Conservation (phyloP, 1,284 basidiomycete species). For the Serendipita sp. region DNA sequence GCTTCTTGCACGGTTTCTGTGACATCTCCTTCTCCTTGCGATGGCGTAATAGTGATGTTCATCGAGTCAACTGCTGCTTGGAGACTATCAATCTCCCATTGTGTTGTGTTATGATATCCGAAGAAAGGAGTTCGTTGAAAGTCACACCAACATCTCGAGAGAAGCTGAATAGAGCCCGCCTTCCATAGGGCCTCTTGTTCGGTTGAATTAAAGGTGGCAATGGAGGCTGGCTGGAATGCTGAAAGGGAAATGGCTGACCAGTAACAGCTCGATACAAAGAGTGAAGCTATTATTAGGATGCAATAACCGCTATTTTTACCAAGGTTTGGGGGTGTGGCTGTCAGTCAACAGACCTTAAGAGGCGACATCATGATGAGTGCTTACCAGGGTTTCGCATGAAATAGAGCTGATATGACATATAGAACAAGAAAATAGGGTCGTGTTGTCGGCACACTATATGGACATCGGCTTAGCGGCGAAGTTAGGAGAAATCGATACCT, state of each 20-base stretch:
- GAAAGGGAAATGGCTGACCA: neutral
- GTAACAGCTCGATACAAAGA: neutral
- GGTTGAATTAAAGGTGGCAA: neutral
- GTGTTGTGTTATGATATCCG: neutral
- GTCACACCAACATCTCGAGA: slow-evolving; percentile 5
- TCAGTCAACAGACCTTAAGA: neutral
- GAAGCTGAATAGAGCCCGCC: neutral
- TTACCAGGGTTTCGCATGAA: slow-evolving; percentile 3
- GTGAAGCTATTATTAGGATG: neutral
- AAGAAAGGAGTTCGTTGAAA: slow-evolving; percentile 5
- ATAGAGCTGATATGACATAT: neutral
- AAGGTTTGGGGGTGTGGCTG: neutral
- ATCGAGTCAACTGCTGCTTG: neutral
- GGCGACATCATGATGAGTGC: neutral
- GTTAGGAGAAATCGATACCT: neutral
- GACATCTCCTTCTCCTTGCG: neutral
- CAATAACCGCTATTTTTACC: neutral
- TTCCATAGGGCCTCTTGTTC: neutral
- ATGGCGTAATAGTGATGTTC: neutral
- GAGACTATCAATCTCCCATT: slow-evolving; percentile 3
- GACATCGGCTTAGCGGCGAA: neutral
- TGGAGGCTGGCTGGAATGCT: neutral
- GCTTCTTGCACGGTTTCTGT: neutral
- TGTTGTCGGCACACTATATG: neutral
- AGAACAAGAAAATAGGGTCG: slow-evolving; percentile 6